Conservation (phyloP, 192 early-diverging fungal genomes). For the Backusella tarrabulga region DNA sequence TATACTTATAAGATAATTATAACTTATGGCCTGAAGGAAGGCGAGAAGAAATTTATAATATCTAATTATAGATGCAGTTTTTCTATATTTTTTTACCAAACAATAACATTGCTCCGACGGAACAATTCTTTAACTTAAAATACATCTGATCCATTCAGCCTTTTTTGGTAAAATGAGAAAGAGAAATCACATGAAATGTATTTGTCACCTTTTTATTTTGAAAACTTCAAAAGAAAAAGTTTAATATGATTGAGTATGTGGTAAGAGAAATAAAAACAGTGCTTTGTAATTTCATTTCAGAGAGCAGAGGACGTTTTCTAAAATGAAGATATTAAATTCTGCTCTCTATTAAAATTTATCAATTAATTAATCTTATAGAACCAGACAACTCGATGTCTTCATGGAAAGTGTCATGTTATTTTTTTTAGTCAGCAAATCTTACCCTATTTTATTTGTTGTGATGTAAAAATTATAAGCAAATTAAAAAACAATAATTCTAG, state of each 20-base stretch:
- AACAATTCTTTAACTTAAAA: neutral
- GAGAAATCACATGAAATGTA: neutral
- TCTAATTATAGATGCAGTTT: neutral
- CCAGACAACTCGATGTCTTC: too few relatives aligned
- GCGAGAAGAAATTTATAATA: neutral
- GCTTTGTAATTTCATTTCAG: neutral
- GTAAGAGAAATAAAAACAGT: neutral
- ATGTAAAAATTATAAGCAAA: too few relatives aligned
- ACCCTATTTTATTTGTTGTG: too few relatives aligned
- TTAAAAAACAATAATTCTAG: too few relatives aligned
- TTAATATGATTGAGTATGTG: neutral
- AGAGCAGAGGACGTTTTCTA: too few relatives aligned
- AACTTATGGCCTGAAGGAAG: too few relatives aligned
- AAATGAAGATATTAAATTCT: too few relatives aligned
- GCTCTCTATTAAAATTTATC: too few relatives aligned
- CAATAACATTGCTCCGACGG: neutral
- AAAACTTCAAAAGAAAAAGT: neutral
- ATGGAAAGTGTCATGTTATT: too few relatives aligned
- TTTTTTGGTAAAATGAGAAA: neutral
- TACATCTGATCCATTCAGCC: neutral
- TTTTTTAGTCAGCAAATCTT: too few relatives aligned
- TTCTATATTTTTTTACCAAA: neutral
- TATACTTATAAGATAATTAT: too few relatives aligned
- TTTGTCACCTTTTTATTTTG: neutral
- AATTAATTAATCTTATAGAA: too few relatives aligned